Evolutionary conservation across 1,284 basidiomycete species (phyloP).

Genomic region (Ceratobasidium sp.): DNA sequence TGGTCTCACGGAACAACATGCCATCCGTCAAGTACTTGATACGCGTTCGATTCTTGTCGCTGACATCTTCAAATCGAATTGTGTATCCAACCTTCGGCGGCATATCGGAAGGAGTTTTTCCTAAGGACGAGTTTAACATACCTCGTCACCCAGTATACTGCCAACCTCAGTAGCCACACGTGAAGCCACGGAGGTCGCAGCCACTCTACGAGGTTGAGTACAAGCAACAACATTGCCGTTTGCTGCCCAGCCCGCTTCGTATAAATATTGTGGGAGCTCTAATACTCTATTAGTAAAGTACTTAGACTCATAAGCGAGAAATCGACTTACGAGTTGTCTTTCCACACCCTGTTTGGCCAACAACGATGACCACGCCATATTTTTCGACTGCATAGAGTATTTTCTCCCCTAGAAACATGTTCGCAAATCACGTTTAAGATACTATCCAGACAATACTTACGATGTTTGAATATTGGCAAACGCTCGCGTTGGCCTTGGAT

Average conservation of each 20-base stretch:
- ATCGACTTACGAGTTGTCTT: slow-evolving; percentile 88
- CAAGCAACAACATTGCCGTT: slow-evolving; percentile 84
- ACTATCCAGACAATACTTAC: slow-evolving; percentile 58
- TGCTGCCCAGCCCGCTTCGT: slow-evolving; percentile 88
- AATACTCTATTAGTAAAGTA: slow-evolving; percentile 35
- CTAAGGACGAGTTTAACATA: slow-evolving; percentile 53
- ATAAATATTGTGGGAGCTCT: slow-evolving; percentile 95
- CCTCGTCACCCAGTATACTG: slow-evolving; percentile 88
- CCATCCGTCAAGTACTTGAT: slow-evolving; percentile 98
- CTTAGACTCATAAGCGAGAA: background rate
- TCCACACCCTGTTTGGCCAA: slow-evolving; percentile 96
- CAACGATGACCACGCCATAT: slow-evolving; percentile 84
- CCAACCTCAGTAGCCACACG: slow-evolving; percentile 93
- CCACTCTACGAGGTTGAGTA: slow-evolving; percentile 95
- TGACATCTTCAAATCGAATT: slow-evolving; percentile 96
- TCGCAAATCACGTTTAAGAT: background rate
- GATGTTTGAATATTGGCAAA: slow-evolving; percentile 89
- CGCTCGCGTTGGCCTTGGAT: slow-evolving; percentile 80
- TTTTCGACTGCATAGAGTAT: slow-evolving; percentile 87
- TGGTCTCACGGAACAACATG: slow-evolving; percentile 94
- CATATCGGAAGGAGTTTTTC: background rate
- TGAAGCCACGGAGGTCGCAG: slow-evolving; percentile 91
- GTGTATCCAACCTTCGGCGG: slow-evolving; percentile 88
- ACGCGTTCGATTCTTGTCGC: slow-evolving; percentile 81
- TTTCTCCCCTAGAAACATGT: slow-evolving; percentile 67